These are phyloP conservation scores for Tricladium varicosporioides DNA, from an alignment of 2,329 filamentous ascomycete genomes.

Conservation along the genomic window DNA sequence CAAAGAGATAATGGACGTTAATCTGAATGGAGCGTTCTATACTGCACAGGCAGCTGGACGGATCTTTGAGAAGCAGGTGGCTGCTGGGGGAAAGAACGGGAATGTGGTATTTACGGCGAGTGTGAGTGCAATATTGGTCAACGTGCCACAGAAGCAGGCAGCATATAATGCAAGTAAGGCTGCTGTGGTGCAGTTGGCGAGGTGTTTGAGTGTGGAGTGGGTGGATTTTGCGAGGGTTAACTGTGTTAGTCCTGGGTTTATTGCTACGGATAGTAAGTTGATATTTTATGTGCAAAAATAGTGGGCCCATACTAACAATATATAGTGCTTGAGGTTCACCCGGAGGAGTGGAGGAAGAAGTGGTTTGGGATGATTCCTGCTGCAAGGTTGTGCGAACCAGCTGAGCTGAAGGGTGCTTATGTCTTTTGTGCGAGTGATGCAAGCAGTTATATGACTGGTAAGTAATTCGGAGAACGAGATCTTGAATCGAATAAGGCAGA, in stretches of 20 bases:
- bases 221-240: constrained; percentile 42
- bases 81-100: constrained; percentile 22
- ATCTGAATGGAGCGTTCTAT: constrained; percentile 39
- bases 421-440: constrained; percentile 59
- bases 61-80: constrained; percentile 35
- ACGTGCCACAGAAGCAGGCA: constrained; percentile 40
- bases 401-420: constrained; percentile 39
- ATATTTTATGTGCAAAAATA: neutral
- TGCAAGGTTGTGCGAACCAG: constrained; percentile 12
- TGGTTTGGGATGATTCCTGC: constrained; percentile 20
- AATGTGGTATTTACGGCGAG: constrained; percentile 41
- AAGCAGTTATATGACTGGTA: constrained; percentile 53
- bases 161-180: constrained; percentile 45
- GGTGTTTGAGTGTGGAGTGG: constrained; percentile 44
- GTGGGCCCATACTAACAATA: neutral
- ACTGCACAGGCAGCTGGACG: constrained; percentile 42
- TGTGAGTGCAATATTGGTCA: constrained; percentile 31
- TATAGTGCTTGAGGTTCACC: constrained; percentile 32
- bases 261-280: constrained; percentile 13
- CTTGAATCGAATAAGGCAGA: no score
- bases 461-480: neutral
- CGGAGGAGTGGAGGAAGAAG: constrained; percentile 20
- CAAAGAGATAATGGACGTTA: constrained; percentile 38
- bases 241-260: constrained; percentile 36
- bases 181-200: constrained; percentile 40